Conservation (phyloP, 495 filamentous ascomycete species). For the Penicillium maclennaniae region DNA sequence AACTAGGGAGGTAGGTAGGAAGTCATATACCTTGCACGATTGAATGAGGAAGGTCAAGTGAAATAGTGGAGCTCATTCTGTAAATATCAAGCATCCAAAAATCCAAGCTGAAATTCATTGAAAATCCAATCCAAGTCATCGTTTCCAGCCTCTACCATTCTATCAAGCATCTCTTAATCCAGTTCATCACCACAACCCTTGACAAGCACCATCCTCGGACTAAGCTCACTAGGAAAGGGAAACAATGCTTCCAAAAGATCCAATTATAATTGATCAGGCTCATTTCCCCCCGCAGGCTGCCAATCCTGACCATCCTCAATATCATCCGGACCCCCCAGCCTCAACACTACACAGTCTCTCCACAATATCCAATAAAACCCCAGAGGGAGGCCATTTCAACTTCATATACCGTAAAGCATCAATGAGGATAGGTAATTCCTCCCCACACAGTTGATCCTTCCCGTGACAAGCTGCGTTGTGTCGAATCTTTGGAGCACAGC, state of each 20-base stretch:
- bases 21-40: too few species aligned
- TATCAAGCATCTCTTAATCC: constrained; percentile 1
- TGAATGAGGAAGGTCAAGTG: too few species aligned
- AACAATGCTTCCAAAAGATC: constrained; percentile 1
- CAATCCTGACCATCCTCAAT: neutral
- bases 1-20: neutral
- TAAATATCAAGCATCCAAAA: neutral
- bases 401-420: neutral
- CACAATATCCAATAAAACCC: constrained; percentile 5
- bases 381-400: constrained; percentile 4
- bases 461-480: constrained; percentile 3
- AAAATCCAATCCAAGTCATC: constrained; percentile 15
- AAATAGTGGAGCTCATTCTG: neutral
- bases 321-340: neutral
- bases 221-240: constrained; percentile 1
- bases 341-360: neutral
- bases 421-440: constrained; percentile 4
- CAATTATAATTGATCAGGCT: neutral
- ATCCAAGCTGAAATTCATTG: constrained; percentile 7
- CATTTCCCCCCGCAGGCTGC: neutral
- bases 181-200: neutral
- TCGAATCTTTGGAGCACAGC: constrained; percentile 8
- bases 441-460: constrained; percentile 1
- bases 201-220: constrained; percentile 1
- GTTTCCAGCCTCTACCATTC: neutral